Percentiles rank a stretch among this genome's conserved stretches.
Conservation (phyloP, 225 moss, liverwort and hornwort genomes). For the Straminergon stramineum region DNA sequence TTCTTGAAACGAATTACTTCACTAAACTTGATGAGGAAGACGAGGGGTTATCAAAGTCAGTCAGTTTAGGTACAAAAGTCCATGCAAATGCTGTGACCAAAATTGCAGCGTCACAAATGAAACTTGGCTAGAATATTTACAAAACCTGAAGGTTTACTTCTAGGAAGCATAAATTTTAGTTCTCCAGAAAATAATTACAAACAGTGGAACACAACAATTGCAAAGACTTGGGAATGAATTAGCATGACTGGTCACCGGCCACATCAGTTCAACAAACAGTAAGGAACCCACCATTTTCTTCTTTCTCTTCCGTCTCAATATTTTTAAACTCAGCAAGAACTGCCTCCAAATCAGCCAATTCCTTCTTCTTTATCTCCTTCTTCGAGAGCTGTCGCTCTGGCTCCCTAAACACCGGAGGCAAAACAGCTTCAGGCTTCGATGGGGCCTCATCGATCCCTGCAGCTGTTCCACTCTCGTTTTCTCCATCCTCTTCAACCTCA, state of each 20-base stretch:
- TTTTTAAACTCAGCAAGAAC: constrained; percentile 38
- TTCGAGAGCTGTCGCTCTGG: constrained; percentile 62
- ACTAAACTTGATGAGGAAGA: not conserved
- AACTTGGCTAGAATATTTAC: not conserved
- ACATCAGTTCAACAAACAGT: not conserved
- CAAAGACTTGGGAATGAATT: not conserved
- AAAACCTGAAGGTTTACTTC: not conserved
- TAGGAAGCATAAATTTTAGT: not conserved
- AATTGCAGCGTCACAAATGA: not conserved
- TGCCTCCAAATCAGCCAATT: constrained; percentile 51
- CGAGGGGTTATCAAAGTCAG: not conserved
- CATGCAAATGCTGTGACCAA: not conserved
- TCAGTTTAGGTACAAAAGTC: not conserved
- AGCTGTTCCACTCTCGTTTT: constrained; percentile 25
- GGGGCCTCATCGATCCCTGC: constrained; percentile 16
- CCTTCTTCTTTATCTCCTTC: constrained; percentile 63
- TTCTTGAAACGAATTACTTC: not conserved
- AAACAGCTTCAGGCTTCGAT: constrained; percentile 14
- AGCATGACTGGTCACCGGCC: not conserved
- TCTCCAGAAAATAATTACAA: not conserved
- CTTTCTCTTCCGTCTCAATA: constrained; percentile 37
- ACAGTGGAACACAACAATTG: not conserved
- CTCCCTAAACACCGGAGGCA: constrained; percentile 36
- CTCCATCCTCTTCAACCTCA: constrained; percentile 50
- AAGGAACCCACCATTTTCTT: constrained; percentile 23